Percentiles rank a stretch among this genome's conserved stretches.
These are phyloP conservation scores for Sporopachydermia lactativora DNA, from an alignment of 805 yeast species.

Conservation along the genomic window DNA sequence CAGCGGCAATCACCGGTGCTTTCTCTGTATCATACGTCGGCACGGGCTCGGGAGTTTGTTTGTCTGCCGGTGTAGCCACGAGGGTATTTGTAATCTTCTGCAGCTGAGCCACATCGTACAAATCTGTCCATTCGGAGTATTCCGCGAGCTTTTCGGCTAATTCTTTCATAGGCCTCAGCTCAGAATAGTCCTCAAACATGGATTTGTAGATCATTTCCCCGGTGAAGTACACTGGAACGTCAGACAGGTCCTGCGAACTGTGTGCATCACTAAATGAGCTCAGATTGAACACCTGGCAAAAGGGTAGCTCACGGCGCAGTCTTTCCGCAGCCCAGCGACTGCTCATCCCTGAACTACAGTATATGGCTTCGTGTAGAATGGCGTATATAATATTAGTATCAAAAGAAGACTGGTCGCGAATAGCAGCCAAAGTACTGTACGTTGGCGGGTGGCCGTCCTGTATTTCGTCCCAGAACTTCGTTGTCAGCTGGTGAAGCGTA, in stretches of 20 bases:
- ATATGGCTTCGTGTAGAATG: background rate
- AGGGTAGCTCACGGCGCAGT: background rate
- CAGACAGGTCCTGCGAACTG: background rate
- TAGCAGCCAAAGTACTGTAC: background rate
- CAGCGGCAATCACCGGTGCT: too few relatives aligned
- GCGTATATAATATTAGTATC: background rate
- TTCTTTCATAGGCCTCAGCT: background rate
- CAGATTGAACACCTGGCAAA: background rate
- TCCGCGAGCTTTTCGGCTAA: too few relatives aligned
- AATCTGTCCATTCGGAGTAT: too few relatives aligned
- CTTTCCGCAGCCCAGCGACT: background rate
- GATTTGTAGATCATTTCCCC: background rate
- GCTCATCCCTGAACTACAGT: too few relatives aligned
- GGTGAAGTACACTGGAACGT: background rate
- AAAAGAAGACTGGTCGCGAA: background rate
- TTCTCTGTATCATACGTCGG: too few relatives aligned
- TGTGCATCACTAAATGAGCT: background rate
- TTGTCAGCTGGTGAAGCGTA: background rate
- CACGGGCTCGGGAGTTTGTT: too few relatives aligned
- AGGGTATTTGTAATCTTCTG: too few relatives aligned
- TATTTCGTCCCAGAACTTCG: too few relatives aligned
- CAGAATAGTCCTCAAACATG: background rate
- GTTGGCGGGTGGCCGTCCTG: too few relatives aligned
- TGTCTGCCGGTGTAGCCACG: too few relatives aligned
- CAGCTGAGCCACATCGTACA: too few relatives aligned